phyloP scores from a whole-genome alignment of 352 stramenopile genomes.

The Pythium inflatum region DNA sequence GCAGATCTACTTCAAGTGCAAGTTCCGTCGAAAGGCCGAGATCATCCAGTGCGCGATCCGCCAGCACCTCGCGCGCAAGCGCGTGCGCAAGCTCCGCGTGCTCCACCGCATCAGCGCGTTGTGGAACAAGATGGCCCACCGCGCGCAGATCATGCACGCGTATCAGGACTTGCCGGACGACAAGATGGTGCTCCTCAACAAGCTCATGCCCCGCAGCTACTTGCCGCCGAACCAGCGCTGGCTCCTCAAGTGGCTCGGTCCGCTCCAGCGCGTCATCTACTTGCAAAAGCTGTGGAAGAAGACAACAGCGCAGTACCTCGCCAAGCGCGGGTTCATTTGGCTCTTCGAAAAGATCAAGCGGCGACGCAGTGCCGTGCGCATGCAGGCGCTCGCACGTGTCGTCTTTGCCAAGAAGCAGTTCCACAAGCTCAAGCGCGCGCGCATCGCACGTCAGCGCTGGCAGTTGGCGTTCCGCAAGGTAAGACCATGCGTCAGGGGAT shows the following conservation, averaged over 20 bases:
- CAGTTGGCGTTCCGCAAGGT: constrained; percentile 69
- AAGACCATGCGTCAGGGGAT: constrained; percentile 3
- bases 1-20: constrained; percentile 68
- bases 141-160: constrained; percentile 71
- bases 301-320: constrained; percentile 68
- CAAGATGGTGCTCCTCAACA: constrained; percentile 83
- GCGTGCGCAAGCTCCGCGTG: constrained; percentile 59
- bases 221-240: constrained; percentile 67
- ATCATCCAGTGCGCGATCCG: constrained; percentile 83
- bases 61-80: constrained; percentile 74
- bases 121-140: constrained; percentile 69
- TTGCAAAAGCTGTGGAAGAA: constrained; percentile 88
- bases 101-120: constrained; percentile 64
- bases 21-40: constrained; percentile 70
- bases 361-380: constrained; percentile 62
- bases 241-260: constrained; percentile 86
- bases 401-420: constrained; percentile 74
- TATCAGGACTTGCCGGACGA: constrained; percentile 82
- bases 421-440: constrained; percentile 63
- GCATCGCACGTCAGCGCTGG: constrained; percentile 71
- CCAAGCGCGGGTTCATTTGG: constrained; percentile 83
- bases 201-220: constrained; percentile 70
- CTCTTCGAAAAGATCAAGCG: constrained; percentile 65
- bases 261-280: constrained; percentile 82
- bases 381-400: constrained; percentile 69